These are phyloP conservation scores for Fusarium veterinarium DNA, from an alignment of 2,329 filamentous ascomycete species.

Conservation along the genomic window DNA sequence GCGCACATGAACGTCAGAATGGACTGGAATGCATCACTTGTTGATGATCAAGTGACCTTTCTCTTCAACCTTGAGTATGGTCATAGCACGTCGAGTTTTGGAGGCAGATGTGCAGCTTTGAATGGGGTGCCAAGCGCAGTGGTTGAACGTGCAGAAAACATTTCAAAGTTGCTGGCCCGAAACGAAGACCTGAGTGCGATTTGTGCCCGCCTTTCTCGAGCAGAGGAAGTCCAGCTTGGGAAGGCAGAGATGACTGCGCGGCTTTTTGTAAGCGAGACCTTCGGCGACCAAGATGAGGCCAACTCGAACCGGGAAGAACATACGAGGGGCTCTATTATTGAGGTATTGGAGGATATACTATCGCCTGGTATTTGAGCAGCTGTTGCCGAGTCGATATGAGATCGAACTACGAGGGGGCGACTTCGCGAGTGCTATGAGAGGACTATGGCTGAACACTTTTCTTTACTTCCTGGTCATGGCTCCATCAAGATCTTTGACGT, in stretches of 20 bases:
- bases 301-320: neutral
- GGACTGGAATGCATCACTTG: constrained; percentile 60
- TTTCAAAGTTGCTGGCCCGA: constrained; percentile 74
- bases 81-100: constrained; percentile 83
- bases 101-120: constrained; percentile 84
- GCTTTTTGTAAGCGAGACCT: constrained; percentile 59
- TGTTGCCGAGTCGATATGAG: neutral
- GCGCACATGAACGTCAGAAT: constrained; percentile 79
- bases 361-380: constrained; percentile 1
- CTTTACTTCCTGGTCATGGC: neutral
- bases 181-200: constrained; percentile 81
- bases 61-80: constrained; percentile 78
- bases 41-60: constrained; percentile 75
- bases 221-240: constrained; percentile 74
- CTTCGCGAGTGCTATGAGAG: neutral
- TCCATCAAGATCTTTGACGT: neutral
- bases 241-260: constrained; percentile 72
- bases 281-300: constrained; percentile 11
- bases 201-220: constrained; percentile 73
- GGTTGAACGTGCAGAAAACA: constrained; percentile 78
- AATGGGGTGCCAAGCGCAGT: constrained; percentile 83
- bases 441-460: neutral
- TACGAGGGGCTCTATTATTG: constrained; percentile 10
- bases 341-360: constrained; percentile 33
- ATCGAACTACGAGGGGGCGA: neutral